These are phyloP conservation scores for Striga asiatica DNA, from an alignment of 257 asterid genomes.

Conservation along the genomic window DNA sequence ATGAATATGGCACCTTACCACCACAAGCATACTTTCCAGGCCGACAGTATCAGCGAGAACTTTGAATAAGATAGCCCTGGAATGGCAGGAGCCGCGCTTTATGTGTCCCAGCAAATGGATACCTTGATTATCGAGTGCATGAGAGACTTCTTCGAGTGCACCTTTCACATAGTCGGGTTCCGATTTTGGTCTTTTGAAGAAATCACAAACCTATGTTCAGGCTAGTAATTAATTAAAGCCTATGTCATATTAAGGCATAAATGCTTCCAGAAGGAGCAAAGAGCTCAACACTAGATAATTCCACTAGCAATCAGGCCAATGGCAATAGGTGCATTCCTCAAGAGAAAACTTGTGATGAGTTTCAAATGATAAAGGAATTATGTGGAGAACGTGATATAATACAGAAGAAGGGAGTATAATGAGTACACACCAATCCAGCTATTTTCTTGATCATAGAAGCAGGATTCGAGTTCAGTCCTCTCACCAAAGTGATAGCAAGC, in stretches of 20 bases:
- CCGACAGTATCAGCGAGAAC: constrained; percentile 98
- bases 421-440: constrained; percentile 95
- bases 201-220: constrained; percentile 88
- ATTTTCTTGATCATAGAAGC: constrained; percentile 84
- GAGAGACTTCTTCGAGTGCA: constrained; percentile 52
- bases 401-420: no score
- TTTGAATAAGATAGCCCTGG: constrained; percentile 89
- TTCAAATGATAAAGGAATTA: constrained; percentile 14
- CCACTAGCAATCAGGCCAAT: no score
- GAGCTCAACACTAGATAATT: no score
- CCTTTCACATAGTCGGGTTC: constrained; percentile 73
- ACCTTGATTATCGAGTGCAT: constrained; percentile 48
- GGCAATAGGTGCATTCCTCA: no score
- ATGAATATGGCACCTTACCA: no score
- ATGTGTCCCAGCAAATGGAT: constrained; percentile 89
- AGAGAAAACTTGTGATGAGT: constrained; percentile 8
- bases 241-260: no score
- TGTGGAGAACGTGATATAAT: no score
- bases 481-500: constrained; percentile 68
- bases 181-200: constrained; percentile 66
- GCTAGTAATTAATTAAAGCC: no score
- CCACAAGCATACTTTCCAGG: constrained; percentile 80
- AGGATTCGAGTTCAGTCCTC: constrained; percentile 70
- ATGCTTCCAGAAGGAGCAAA: constrained; percentile 19
- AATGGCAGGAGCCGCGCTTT: constrained; percentile 85